Evolutionary conservation across 192 early-diverging fungal genomes (phyloP).

Genomic region (Coemansia sp.): DNA sequence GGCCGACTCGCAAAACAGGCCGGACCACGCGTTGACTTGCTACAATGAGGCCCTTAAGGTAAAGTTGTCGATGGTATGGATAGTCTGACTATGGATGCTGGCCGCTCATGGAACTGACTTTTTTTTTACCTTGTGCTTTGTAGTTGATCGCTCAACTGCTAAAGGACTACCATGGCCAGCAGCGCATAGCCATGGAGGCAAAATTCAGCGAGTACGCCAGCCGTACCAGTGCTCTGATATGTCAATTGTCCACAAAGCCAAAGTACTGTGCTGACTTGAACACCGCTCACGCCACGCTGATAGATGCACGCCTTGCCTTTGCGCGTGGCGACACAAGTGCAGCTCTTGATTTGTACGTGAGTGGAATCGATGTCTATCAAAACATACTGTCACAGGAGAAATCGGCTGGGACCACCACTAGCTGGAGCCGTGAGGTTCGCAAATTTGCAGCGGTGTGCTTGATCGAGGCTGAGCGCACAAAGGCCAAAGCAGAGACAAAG

Average conservation of each 20-base stretch:
- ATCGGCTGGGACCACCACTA: neutral
- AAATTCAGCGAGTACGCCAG: slow-evolving; percentile 53
- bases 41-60: slow-evolving; percentile 34
- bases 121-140: neutral
- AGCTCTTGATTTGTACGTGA: slow-evolving; percentile 28
- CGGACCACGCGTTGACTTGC: slow-evolving; percentile 17
- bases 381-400: slow-evolving; percentile 27
- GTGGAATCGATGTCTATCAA: slow-evolving; percentile 40
- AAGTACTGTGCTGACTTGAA: slow-evolving; percentile 17
- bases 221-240: slow-evolving; percentile 27
- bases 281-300: slow-evolving; percentile 24
- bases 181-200: slow-evolving; percentile 18
- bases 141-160: slow-evolving; percentile 30
- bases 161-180: slow-evolving; percentile 5
- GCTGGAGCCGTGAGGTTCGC: slow-evolving; percentile 42
- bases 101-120: neutral
- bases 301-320: slow-evolving; percentile 18
- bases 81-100: neutral
- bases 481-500: neutral
- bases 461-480: slow-evolving; percentile 36
- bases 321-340: slow-evolving; percentile 14
- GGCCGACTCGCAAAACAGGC: slow-evolving; percentile 32
- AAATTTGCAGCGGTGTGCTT: slow-evolving; percentile 28
- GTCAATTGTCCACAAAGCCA: slow-evolving; percentile 15
- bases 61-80: neutral